These are phyloP conservation scores for Colletotrichum shisoi DNA, from an alignment of 2,329 filamentous ascomycete genomes.

Conservation along the genomic window DNA sequence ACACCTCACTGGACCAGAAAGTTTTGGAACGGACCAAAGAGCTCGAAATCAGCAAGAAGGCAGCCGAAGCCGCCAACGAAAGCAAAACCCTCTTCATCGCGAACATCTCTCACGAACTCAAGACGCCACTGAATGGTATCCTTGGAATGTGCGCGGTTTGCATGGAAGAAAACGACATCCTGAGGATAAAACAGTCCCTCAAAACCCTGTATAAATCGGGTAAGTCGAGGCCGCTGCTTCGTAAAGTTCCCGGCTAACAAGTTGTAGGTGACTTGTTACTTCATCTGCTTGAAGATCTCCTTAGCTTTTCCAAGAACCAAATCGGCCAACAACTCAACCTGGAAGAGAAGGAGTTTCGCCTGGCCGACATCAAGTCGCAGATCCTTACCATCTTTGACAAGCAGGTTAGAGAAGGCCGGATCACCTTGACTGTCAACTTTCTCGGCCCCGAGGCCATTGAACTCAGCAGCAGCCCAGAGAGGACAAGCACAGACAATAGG, in stretches of 20 bases:
- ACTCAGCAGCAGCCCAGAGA: slow-evolving; percentile 43
- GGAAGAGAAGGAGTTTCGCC: slow-evolving; percentile 83
- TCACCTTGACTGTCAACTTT: slow-evolving; percentile 76
- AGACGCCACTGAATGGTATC: slow-evolving; percentile 94
- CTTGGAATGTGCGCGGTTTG: slow-evolving; percentile 92
- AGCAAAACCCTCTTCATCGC: slow-evolving; percentile 98
- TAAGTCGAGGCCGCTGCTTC: slow-evolving; percentile 34
- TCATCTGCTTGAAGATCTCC: slow-evolving; percentile 84
- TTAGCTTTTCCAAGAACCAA: slow-evolving; percentile 95
- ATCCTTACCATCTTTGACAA: slow-evolving; percentile 88
- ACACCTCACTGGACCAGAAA: slow-evolving; percentile 82
- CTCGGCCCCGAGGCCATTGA: slow-evolving; percentile 58
- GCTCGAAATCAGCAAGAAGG: slow-evolving; percentile 87
- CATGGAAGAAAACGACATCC: slow-evolving; percentile 86
- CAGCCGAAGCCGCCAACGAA: slow-evolving; percentile 92
- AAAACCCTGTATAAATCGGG: slow-evolving; percentile 88
- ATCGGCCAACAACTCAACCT: slow-evolving; percentile 83
- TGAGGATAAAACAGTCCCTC: slow-evolving; percentile 80
- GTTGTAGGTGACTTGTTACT: slow-evolving; percentile 72
- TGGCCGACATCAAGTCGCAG: slow-evolving; percentile 85
- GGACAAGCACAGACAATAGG: slow-evolving; percentile 44
- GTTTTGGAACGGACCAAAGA: slow-evolving; percentile 84
- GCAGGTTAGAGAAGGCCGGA: slow-evolving; percentile 80
- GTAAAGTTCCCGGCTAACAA: slow-evolving; percentile 20
- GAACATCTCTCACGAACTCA: slow-evolving; percentile 87